Percentiles rank a stretch among this genome's conserved stretches.
Conservation (phyloP, 2,329 filamentous ascomycete species). For the Penicillium capsulatum region DNA sequence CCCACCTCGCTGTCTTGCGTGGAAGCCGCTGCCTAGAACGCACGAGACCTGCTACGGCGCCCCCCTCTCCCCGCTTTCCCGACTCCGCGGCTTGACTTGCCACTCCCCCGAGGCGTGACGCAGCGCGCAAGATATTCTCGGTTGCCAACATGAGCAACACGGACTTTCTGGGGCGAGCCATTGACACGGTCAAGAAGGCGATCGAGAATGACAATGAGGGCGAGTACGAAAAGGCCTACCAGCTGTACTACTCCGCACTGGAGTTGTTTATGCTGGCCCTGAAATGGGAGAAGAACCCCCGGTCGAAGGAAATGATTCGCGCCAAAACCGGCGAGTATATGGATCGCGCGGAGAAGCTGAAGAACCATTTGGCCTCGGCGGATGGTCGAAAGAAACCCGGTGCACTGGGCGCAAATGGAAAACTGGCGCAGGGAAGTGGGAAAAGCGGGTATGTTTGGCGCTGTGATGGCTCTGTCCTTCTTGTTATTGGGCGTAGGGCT, state of each 20-base stretch:
- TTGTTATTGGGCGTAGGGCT: neutral
- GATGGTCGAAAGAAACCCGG: constrained; percentile 52
- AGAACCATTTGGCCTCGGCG: constrained; percentile 72
- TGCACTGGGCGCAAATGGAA: constrained; percentile 50
- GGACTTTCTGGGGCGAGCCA: constrained; percentile 94
- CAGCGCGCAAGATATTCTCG: constrained; percentile 3
- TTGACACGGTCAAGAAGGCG: constrained; percentile 94
- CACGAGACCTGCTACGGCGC: constrained; percentile 13
- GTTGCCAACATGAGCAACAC: constrained; percentile 75
- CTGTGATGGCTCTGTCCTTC: neutral
- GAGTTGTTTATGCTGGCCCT: constrained; percentile 98
- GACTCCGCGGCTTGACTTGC: constrained; percentile 21
- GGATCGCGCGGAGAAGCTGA: constrained; percentile 97
- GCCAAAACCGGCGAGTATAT: constrained; percentile 95
- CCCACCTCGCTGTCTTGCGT: constrained; percentile 1
- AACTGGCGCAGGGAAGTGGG: constrained; percentile 47
- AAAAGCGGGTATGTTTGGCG: constrained; percentile 51
- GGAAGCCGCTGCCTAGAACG: constrained; percentile 10
- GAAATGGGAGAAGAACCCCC: constrained; percentile 99
- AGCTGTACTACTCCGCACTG: constrained; percentile 90
- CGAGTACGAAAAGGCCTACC: constrained; percentile 96
- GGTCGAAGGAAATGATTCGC: constrained; percentile 95
- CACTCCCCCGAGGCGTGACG: constrained; percentile 11
- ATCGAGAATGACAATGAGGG: constrained; percentile 94
- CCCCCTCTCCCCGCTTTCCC: constrained; percentile 20